phyloP scores from a whole-genome alignment of 768 basidiomycete species.

The Russula sp. region DNA sequence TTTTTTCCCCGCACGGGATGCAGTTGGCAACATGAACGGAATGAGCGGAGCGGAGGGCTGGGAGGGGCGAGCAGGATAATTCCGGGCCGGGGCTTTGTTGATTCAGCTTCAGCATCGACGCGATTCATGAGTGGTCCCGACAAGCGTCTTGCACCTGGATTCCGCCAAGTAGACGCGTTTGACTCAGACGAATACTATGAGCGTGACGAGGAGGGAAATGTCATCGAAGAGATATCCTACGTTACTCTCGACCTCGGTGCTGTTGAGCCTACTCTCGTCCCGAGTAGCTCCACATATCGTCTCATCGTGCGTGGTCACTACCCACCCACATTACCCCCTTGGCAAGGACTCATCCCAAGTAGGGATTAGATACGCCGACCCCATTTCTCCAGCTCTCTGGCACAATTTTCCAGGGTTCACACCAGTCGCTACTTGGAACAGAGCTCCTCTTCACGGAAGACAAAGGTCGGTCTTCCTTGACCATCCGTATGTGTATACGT shows the following conservation, averaged over 20 bases:
- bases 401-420: conserved; percentile 62
- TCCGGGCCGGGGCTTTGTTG: not conserved
- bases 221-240: conserved; percentile 52
- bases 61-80: not conserved
- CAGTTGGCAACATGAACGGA: conserved; percentile 3
- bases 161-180: conserved; percentile 58
- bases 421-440: conserved; percentile 62
- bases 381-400: conserved; percentile 75
- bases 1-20: conserved; percentile 9
- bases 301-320: conserved; percentile 52
- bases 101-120: no score
- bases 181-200: conserved; percentile 64
- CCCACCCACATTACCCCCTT: not conserved
- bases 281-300: conserved; percentile 60
- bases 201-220: conserved; percentile 29
- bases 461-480: conserved; percentile 37
- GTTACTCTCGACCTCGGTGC: conserved; percentile 67
- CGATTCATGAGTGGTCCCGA: not conserved
- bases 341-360: not conserved
- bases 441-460: conserved; percentile 70
- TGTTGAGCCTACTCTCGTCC: conserved; percentile 67
- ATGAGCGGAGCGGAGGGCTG: no score
- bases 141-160: conserved; percentile 44
- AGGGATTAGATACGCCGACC: conserved; percentile 70
- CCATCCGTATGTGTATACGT: no score